Base-by-base conservation (phyloP, 2,329 filamentous ascomycete genomes). In the Phyllosticta paracitricarpa region DNA sequence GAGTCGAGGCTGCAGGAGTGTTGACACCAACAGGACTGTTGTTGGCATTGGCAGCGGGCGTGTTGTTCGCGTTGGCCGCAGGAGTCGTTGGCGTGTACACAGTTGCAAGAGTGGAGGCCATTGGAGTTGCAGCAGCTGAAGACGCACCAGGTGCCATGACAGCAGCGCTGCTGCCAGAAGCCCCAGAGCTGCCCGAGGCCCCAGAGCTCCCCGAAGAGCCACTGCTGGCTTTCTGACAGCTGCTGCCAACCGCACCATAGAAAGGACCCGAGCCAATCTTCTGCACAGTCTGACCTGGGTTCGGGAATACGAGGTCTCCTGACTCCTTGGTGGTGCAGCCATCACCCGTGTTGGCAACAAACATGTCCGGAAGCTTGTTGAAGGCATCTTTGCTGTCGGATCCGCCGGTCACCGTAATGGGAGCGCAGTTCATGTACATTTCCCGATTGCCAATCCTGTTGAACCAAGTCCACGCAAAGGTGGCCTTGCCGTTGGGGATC, bases 381-480 rank as follows among this genome's bases (percentile, higher is more conserved):
- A 84, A 82, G 66, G 81, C 82, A 5, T 76, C 71, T 58, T 82
- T 66, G 40, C 62, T 66, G 54, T 69, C 68, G 51, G 72, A 69
- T 22, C 75, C 75, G 1, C 72, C 75, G 0, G 82, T 84, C 24
- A 96, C 78, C 0, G 76, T 82, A 59, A 95, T 75, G 0, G 89
- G 84, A 0, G 88, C 90, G 67, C 94, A 97, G 81, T 96, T 94
- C 52, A 54, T 54, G 81, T 96, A 96, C 82, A 95, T 89, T n/a
- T 48, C 40, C 1, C 91, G 85, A 77, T 96, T 93, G 4, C 93
- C 92, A 4, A 96, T 73, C 63, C 87, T 84, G 71, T 96, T 97
- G 78, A 93, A 87, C 93, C 89, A 97, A 1, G 89, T 89, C 91
- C 91, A 97, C 0, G 90, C 89, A 9, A 97, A 78, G 0, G 87